Evolutionary conservation across 2,329 filamentous ascomycete species (phyloP).

Genomic region (Thielaviopsis ethacetica): DNA sequence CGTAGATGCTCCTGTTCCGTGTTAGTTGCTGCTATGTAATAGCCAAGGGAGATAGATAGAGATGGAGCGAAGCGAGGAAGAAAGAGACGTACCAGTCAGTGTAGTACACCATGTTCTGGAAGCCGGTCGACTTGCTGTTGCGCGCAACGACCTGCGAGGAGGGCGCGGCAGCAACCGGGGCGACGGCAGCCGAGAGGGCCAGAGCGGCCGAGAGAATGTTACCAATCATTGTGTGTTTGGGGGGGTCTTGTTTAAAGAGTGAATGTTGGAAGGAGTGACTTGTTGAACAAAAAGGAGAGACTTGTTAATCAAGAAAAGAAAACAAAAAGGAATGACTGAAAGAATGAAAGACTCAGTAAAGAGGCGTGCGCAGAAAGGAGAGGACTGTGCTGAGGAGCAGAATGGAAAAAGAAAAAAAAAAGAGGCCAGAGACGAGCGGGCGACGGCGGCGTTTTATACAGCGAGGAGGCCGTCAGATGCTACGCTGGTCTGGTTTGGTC

Average conservation of each 20-base stretch:
- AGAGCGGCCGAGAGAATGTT: slow-evolving; percentile 4
- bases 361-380: background rate
- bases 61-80: background rate
- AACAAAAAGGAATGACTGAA: background rate
- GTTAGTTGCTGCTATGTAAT: background rate
- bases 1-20: slow-evolving; percentile 61
- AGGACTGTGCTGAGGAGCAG: background rate
- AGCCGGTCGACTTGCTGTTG: background rate
- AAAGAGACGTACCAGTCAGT: slow-evolving; percentile 8
- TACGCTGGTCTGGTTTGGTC: too few species aligned
- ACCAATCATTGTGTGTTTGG: slow-evolving; percentile 3
- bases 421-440: background rate
- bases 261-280: background rate
- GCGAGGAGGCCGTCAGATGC: too few species aligned
- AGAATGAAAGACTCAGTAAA: slow-evolving; percentile 1
- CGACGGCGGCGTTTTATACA: background rate
- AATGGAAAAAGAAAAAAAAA: background rate
- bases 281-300: background rate
- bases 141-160: background rate
- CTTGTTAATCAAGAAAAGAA: background rate
- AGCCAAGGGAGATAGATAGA: too few species aligned
- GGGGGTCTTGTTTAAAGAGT: too few species aligned
- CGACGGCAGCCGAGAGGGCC: background rate
- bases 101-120: slow-evolving; percentile 12
- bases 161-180: background rate